Base-by-base conservation (phyloP, 176 grass and related monocot genomes). In the Zizania latifolia region DNA sequence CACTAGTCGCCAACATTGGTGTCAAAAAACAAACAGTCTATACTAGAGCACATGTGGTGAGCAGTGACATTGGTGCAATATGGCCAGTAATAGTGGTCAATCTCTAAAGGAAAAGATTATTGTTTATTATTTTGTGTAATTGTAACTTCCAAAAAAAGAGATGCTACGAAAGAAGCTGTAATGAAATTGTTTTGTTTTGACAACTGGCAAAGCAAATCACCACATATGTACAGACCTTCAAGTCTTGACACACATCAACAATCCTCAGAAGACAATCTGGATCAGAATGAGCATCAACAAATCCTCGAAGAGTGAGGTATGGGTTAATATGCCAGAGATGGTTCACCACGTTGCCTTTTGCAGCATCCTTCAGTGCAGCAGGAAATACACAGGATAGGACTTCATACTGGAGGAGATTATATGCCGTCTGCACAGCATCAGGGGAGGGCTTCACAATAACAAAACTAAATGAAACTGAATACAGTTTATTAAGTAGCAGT, bases 391-490 rank as follows among this genome's bases (percentile, higher is more conserved):
- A 67, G 36, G 83, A 92, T 31, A 85, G 60, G 62, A 96, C 86
- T 78, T 96, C 89, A 60, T 82, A 68, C 54, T 87, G 92, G 58
- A 96, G 87, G 36, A 96, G 89, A 66, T 96, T 96, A 72, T 96
- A 96, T 3, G 84, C 70, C 64, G 86, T 96, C 92, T 96, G 92
- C 58, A 77, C 69, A 87, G 32, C 58, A 76, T 75, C 51, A 45
- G 15, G 26, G 16, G 13, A 68, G 63, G 45, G 37, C 1, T 78
- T 80, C 34, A 77, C n/a, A 79, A 57, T 48, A 24, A 32, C 58
- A 75, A 75, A 62, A 69, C 63, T n/a, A 58, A 36, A 74, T 84
- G 32, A 28, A 63, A 59, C 10, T 53, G n/a, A 31, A 83, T 8
- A 59, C 57, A 34, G 74, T 15, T 69, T 65, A 15, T 65, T 78